These are phyloP conservation scores for Acanthochlamys bracteata DNA, from an alignment of 106 monocot species.

Conservation along the genomic window DNA sequence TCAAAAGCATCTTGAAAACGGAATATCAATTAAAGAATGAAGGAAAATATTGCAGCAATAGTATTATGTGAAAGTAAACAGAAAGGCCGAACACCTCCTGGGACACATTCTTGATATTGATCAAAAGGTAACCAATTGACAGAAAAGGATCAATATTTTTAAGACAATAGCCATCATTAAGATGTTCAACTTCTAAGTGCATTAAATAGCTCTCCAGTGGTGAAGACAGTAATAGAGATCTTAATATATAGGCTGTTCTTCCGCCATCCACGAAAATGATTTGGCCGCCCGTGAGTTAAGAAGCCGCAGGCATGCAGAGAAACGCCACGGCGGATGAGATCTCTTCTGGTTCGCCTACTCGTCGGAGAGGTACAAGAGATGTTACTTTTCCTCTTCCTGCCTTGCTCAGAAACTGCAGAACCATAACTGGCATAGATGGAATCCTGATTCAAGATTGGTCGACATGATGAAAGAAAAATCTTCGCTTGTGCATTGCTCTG, in stretches of 20 bases:
- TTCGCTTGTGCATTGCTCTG: slow-evolving; percentile 3
- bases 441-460: slow-evolving; percentile 27
- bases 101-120: no score
- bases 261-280: slow-evolving; percentile 21
- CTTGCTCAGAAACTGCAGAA: slow-evolving; percentile 3
- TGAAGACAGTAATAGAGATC: no score
- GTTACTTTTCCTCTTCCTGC: not conserved
- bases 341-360: slow-evolving; percentile 17
- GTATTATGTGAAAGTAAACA: no score
- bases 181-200: no score
- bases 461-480: slow-evolving; percentile 9
- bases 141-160: no score
- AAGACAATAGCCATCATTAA: no score
- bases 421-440: slow-evolving; percentile 44
- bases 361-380: slow-evolving; percentile 1
- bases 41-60: no score
- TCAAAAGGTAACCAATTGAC: no score
- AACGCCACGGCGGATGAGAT: slow-evolving; percentile 15
- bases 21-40: no score
- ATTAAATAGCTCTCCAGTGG: no score
- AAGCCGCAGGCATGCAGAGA: slow-evolving; percentile 19
- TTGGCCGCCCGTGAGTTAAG: slow-evolving; percentile 21
- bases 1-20: no score
- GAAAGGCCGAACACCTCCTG: no score
- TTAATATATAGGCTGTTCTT: not conserved